These are phyloP conservation scores for Ziziphus jujuba DNA, from an alignment of 306 rosid genomes.

Conservation along the genomic window DNA sequence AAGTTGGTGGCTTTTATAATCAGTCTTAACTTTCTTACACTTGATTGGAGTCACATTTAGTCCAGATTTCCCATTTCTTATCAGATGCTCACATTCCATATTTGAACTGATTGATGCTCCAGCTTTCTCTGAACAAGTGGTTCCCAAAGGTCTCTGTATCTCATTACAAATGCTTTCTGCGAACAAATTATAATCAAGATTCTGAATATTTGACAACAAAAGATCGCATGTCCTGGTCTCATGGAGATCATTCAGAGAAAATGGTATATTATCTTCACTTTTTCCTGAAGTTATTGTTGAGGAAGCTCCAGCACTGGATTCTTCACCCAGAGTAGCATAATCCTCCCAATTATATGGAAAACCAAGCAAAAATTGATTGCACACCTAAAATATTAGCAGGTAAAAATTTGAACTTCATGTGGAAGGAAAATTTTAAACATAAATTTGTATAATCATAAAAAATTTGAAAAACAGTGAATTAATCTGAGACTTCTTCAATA, in stretches of 20 bases:
- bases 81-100: not conserved
- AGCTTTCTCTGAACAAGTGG: slow-evolving; percentile 12
- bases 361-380: slow-evolving; percentile 51
- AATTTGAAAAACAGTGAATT: not conserved
- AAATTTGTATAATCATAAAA: not conserved
- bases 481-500: not conserved
- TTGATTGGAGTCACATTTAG: not conserved
- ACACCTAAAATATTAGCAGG: slow-evolving; percentile 41
- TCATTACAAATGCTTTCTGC: slow-evolving; percentile 16
- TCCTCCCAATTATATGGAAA: slow-evolving; percentile 79
- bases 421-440: not conserved
- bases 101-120: not conserved
- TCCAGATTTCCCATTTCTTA: slow-evolving; percentile 5
- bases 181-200: slow-evolving; percentile 22
- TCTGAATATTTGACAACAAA: slow-evolving; percentile 30
- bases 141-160: slow-evolving; percentile 12
- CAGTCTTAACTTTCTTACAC: not conserved
- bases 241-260: slow-evolving; percentile 26
- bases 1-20: not conserved
- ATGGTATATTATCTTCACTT: slow-evolving; percentile 9
- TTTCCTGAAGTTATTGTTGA: slow-evolving; percentile 6
- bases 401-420: not conserved
- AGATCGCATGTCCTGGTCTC: slow-evolving; percentile 29
- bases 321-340: slow-evolving; percentile 24
- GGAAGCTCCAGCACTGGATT: slow-evolving; percentile 4